Evolutionary conservation across 2,329 filamentous ascomycete genomes (phyloP), one percentile per base, ranked within the genome.

Genomic region (Claviceps africana): DNA sequence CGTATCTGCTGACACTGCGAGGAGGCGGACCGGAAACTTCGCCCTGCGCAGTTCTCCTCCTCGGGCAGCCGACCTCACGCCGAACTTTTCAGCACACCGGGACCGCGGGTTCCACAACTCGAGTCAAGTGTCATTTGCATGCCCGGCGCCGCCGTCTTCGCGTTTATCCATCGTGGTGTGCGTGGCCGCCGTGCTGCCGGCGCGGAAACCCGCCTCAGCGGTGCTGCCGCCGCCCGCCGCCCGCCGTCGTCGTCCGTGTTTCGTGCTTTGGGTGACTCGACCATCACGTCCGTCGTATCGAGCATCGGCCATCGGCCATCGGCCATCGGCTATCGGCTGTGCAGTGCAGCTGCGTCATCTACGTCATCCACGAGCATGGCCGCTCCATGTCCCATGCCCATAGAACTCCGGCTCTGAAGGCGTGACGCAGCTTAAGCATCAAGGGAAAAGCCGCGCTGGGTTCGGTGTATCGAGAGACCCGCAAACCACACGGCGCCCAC

Each of bases 31-130:
- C 54, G 45, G 39, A 54, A 57, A 55, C 54, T 56, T 58, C 58
- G 56, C 57, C 57, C 62, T 64, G 60, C 60, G 61, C 61, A 65
- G 60, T 63, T 65, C 61, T 62, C 62, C 63, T 65, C 63, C 63
- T 60, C 59, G 47, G 60, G 59, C 61, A 58, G 57, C 52, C 57
- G 56, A 61, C 61, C 67, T 65, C 65, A 66, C 66, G 63, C 68
- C 66, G 68, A 66, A 72, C 64, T 70, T 70, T 67, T 72, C 69
- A 71, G 69, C 66, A 71, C 47, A 47, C 19, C 45, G 42, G 31
- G 47, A 21, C 39, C 44, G 43, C n/a, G 28, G 33, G 43, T 51
- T 50, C 47, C 47, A 50, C 51, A 53, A 21, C n/a, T 21, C 8
- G n/a, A 21, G 39, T 42, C n/a, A 8, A 21, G n/a, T 21, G 8